Evolutionary conservation across 1,284 basidiomycete genomes (phyloP), one percentile per base, ranked within the genome.

Genomic region (Retiboletus flavoniger): DNA sequence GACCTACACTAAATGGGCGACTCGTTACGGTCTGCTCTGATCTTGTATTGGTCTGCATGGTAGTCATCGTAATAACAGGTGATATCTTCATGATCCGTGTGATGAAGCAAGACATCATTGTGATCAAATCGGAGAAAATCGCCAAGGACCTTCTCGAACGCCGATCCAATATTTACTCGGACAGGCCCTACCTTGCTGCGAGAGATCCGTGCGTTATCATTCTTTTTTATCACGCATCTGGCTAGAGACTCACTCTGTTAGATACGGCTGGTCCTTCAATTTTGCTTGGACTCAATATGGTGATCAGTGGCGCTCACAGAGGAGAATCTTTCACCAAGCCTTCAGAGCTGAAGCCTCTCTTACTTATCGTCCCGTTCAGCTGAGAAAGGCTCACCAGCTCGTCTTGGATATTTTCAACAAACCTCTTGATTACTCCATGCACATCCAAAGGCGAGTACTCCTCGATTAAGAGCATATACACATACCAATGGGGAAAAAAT

Each of bases 311-410:
- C 65, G 69, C 10, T 50, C 43, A 7, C 55, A 65, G 16, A 61
- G 64, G 48, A 56, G 54, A 35, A 42, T 69, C 1, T 69, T 67
- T 38, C 67, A 71, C 34, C 67, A 71, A 28, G 42, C 57, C 10
- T 71, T 71, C 32, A 54, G 60, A 40, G 49, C 58, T 5, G 62
- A 71, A 36, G 57, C 65, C 1, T 19, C 58, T 0, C 24, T 53
- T 32, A 11, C 41, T 7, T 63, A 56, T 36, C 65, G 29, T 36
- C 65, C 63, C 7, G 38, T 59, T 28, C 67, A 63, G 29, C 17
- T 67, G 31, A 52, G 13, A 41, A 69, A 70, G 38, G 54, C 54
- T 14, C 57, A 47, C 24, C 43, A 58, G 45, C 60, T 66, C 36
- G 16, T 62, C 29, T 26, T 50, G 53, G 53, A 67, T 32, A 43